A percentile compares a stretch with the other conserved stretches of the same genome.
phyloP scores from a whole-genome alignment of 2,329 filamentous ascomycete genomes.

The Trichoderma simmonsii region DNA sequence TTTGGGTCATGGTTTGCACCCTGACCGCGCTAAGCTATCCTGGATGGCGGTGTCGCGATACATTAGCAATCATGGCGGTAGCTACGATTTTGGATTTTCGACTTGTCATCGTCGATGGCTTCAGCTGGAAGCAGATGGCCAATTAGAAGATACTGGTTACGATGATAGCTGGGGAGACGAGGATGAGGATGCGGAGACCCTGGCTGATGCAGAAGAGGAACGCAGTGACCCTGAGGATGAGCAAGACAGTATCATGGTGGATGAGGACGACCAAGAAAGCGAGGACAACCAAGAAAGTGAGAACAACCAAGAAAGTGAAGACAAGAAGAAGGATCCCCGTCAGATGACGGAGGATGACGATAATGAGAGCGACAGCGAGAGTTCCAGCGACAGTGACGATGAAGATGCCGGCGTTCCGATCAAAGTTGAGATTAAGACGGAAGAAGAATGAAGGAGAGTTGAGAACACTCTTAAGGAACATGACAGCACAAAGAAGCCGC shows the following conservation, averaged over 20 bases:
- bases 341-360: neutral
- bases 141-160: neutral
- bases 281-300: neutral
- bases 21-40: slow-evolving; percentile 40
- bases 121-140: slow-evolving; percentile 26
- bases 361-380: neutral
- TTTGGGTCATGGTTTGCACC: slow-evolving; percentile 31
- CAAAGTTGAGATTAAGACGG: neutral
- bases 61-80: slow-evolving; percentile 50
- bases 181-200: neutral
- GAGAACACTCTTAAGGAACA: neutral
- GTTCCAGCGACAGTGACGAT: neutral
- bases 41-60: slow-evolving; percentile 58
- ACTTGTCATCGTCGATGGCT: slow-evolving; percentile 60
- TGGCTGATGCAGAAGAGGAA: neutral
- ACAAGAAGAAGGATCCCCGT: neutral
- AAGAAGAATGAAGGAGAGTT: neutral
- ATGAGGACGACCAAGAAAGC: neutral
- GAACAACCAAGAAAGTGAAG: neutral
- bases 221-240: neutral
- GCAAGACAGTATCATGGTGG: neutral
- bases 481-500: neutral
- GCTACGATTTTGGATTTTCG: slow-evolving; percentile 57
- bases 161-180: neutral
- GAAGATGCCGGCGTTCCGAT: neutral